Conservation (phyloP, 352 stramenopile genomes). For the Pilasporangium apinafurcum region DNA sequence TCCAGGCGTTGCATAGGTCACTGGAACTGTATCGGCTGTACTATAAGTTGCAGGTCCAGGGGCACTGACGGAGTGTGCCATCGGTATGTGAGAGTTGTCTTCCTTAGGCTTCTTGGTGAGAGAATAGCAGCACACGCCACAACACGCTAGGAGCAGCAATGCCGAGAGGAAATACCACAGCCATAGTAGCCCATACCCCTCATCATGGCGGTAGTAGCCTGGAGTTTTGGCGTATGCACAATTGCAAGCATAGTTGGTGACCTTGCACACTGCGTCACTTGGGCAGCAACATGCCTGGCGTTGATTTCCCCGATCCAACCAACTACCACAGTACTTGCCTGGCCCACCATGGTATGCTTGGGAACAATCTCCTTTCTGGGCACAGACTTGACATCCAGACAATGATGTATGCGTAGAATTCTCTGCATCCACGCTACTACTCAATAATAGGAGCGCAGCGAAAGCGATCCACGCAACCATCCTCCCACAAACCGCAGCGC, state of each 20-base stretch:
- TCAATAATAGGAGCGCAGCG: neutral
- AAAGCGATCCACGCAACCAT: conserved; percentile 4
- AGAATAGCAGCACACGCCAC: conserved; percentile 16
- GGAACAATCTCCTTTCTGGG: conserved; percentile 30
- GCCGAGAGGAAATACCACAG: conserved; percentile 38
- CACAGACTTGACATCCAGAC: conserved; percentile 46
- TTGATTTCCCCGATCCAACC: conserved; percentile 36
- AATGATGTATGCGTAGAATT: conserved; percentile 7
- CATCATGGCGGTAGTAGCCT: conserved; percentile 1
- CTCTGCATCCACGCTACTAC: neutral
- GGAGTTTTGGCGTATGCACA: conserved; percentile 8
- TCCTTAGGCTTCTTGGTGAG: too few species aligned
- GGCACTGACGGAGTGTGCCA: too few species aligned
- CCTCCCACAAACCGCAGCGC: too few species aligned
- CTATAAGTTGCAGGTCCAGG: too few species aligned
- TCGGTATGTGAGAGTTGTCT: too few species aligned
- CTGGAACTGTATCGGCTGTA: too few species aligned
- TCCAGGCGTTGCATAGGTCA: too few species aligned
- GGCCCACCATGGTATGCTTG: conserved; percentile 17
- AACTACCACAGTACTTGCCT: conserved; percentile 49
- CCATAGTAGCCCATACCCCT: conserved; percentile 17
- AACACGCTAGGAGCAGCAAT: conserved; percentile 16
- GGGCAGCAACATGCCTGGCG: conserved; percentile 44
- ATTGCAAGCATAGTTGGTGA: conserved; percentile 47
- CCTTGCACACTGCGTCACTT: conserved; percentile 23